A percentile compares a stretch with the other conserved stretches of the same genome.
Evolutionary conservation across 495 filamentous ascomycete genomes (phyloP).

Genomic region (Bathelium albidoporum): DNA sequence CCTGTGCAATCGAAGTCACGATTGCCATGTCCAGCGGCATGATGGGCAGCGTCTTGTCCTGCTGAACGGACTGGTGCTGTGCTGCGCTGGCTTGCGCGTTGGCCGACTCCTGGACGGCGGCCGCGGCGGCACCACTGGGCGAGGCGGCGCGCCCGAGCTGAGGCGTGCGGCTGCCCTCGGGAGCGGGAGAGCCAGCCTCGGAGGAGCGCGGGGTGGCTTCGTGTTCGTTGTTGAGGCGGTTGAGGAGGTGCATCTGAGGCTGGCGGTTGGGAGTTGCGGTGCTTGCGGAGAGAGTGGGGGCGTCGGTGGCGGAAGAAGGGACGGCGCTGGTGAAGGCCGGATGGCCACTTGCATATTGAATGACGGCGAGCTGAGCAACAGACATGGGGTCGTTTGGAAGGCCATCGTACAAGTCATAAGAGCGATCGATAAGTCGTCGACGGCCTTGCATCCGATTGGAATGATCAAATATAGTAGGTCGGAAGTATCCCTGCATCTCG

Average conservation of each 20-base stretch:
- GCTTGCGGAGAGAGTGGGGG: slow-evolving; percentile 38
- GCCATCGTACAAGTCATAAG: slow-evolving; percentile 87
- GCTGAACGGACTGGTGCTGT: slow-evolving; percentile 47
- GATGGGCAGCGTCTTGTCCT: slow-evolving; percentile 71
- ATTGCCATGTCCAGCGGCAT: slow-evolving; percentile 83
- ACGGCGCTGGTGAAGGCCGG: slow-evolving; percentile 56
- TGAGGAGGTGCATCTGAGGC: slow-evolving; percentile 32
- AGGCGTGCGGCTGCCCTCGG: slow-evolving; percentile 44
- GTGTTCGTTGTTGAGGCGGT: slow-evolving; percentile 42
- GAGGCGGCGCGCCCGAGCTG: slow-evolving; percentile 50
- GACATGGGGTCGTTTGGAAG: slow-evolving; percentile 82
- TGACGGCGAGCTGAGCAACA: slow-evolving; percentile 68
- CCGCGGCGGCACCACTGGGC: slow-evolving; percentile 42
- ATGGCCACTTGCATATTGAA: slow-evolving; percentile 20
- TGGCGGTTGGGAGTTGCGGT: slow-evolving; percentile 30
- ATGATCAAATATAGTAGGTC: slow-evolving; percentile 77
- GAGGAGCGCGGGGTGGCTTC: slow-evolving; percentile 74
- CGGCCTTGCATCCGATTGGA: slow-evolving; percentile 64
- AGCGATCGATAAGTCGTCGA: slow-evolving; percentile 67
- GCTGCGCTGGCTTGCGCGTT: slow-evolving; percentile 33
- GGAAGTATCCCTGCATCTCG: slow-evolving; percentile 45
- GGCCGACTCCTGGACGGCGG: slow-evolving; percentile 24
- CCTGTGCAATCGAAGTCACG: slow-evolving; percentile 75
- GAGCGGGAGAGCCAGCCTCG: slow-evolving; percentile 73
- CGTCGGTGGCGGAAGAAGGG: slow-evolving; percentile 29